These are phyloP conservation scores for Cladosporium sp. DNA, from an alignment of 2,329 filamentous ascomycete genomes.

Conservation along the genomic window DNA sequence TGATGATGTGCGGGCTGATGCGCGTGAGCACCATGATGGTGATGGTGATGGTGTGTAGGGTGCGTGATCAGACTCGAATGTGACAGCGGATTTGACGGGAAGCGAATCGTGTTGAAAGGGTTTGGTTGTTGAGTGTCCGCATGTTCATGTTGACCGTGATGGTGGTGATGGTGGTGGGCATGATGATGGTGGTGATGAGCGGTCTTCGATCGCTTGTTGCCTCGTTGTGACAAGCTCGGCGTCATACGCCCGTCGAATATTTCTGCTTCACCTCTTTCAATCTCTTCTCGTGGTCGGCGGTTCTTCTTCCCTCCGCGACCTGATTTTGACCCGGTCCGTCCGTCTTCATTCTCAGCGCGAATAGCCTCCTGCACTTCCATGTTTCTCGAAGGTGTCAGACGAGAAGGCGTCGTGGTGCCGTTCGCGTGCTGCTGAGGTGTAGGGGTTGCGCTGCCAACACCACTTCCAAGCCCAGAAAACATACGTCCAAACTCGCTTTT, in stretches of 20 bases:
- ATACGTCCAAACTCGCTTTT: conserved; percentile 94
- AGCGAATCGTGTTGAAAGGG: conserved; percentile 30
- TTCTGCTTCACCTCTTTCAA: conserved; percentile 61
- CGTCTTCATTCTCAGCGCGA: conserved; percentile 30
- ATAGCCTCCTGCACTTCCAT: conserved; percentile 26
- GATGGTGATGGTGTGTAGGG: conserved; percentile 33
- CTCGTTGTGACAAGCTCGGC: conserved; percentile 57
- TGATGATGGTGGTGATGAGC: conserved; percentile 53
- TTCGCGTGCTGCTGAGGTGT: conserved; percentile 45
- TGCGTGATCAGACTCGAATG: conserved; percentile 25
- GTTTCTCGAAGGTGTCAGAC: conserved; percentile 29
- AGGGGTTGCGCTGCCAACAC: conserved; percentile 53
- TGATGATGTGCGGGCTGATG: conserved; percentile 33
- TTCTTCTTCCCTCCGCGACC: conserved; percentile 16
- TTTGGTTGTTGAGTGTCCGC: conserved; percentile 26
- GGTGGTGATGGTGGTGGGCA: conserved; percentile 50
- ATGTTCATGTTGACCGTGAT: conserved; percentile 28
- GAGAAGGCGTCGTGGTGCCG: conserved; percentile 51
- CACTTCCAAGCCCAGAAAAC: conserved; percentile 85
- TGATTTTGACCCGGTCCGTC: conserved; percentile 40
- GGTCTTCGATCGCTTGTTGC: conserved; percentile 58
- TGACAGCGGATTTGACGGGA: conserved; percentile 26
- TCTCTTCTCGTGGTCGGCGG: conserved; percentile 73
- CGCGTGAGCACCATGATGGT: conserved; percentile 34
- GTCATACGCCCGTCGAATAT: conserved; percentile 60